Conservation (phyloP, 805 yeast species). For the Saccharomycopsis fermentans region DNA sequence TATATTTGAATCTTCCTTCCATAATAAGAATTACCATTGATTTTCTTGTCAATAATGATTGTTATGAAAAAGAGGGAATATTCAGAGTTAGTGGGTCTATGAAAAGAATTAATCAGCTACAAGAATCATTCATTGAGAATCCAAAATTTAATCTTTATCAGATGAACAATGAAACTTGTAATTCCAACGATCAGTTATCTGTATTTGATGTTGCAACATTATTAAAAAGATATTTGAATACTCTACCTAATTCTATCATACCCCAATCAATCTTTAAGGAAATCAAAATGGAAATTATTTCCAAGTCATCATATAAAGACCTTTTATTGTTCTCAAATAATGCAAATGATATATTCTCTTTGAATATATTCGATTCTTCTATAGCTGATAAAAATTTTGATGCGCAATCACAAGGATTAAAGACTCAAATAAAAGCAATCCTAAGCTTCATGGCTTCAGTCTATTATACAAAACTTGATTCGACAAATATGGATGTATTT, state of each 20-base stretch:
- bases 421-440: constrained; percentile 5
- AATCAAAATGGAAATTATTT: constrained; percentile 18
- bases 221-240: constrained; percentile 74
- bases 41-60: constrained; percentile 9
- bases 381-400: not conserved
- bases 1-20: constrained; percentile 9
- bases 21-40: constrained; percentile 11
- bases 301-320: constrained; percentile 2
- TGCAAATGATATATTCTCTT: constrained; percentile 12
- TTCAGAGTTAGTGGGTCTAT: constrained; percentile 92
- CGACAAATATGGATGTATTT: constrained; percentile 8
- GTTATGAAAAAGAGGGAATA: constrained; percentile 75
- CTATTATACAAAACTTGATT: not conserved
- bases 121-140: constrained; percentile 69
- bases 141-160: constrained; percentile 32
- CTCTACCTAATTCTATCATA: constrained; percentile 84
- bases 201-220: constrained; percentile 96
- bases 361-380: constrained; percentile 15
- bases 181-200: constrained; percentile 21
- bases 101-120: constrained; percentile 77
- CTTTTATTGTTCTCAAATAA: constrained; percentile 12
- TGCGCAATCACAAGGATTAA: not conserved
- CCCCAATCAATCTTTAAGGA: constrained; percentile 33
- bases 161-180: not conserved
- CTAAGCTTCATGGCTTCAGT: constrained; percentile 2